phyloP scores from a whole-genome alignment of 169 alveolate genomes.

The Plasmodium adleri region DNA sequence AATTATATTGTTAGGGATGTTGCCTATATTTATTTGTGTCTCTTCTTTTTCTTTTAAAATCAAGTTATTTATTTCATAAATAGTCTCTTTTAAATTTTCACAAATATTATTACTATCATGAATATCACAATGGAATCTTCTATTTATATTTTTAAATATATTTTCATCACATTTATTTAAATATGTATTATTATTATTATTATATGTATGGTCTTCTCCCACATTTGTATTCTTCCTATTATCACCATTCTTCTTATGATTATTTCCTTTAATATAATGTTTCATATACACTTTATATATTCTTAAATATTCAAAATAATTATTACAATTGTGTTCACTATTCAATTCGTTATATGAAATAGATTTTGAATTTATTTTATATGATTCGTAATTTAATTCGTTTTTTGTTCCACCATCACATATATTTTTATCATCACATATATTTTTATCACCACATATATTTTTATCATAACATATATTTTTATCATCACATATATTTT shows the following conservation, averaged over 20 bases:
- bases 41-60: conserved; percentile 28
- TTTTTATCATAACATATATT: too few relatives aligned
- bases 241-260: background rate
- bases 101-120: background rate
- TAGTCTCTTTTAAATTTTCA: conserved; percentile 14
- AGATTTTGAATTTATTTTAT: conserved; percentile 20
- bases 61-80: conserved; percentile 22
- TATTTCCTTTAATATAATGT: background rate
- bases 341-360: conserved; percentile 63
- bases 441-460: too few relatives aligned
- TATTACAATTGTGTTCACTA: conserved; percentile 71
- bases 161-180: background rate
- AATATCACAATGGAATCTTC: background rate
- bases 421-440: too few relatives aligned
- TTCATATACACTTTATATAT: conserved; percentile 34
- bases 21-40: conserved; percentile 45
- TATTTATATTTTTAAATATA: background rate
- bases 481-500: too few relatives aligned
- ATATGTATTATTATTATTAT: background rate
- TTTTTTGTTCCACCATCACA: background rate
- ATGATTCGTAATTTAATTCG: background rate
- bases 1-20: conserved; percentile 19
- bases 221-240: background rate
- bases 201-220: background rate
- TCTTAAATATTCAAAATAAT: conserved; percentile 52